Percentiles rank a stretch among this genome's conserved stretches.
Evolutionary conservation across 2,329 filamentous ascomycete genomes (phyloP).

Genomic region (Balansia obtecta): DNA sequence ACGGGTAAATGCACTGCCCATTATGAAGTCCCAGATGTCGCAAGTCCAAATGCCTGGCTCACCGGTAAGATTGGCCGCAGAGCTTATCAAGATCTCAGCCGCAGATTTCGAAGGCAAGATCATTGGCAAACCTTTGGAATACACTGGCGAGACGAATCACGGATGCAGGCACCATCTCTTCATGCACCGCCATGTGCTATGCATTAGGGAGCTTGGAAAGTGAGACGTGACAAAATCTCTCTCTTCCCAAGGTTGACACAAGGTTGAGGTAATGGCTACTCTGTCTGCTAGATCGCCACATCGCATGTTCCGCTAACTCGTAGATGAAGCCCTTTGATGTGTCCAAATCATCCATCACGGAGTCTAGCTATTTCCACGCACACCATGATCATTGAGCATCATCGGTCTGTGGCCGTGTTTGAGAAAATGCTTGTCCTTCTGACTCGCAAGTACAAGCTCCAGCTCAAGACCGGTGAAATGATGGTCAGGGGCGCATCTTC

Average conservation of each 20-base stretch:
- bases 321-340: slow-evolving; percentile 29
- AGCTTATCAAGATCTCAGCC: slow-evolving; percentile 17
- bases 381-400: background rate
- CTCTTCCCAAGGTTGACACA: slow-evolving; percentile 43
- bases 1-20: slow-evolving; percentile 28
- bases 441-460: slow-evolving; percentile 35
- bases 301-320: slow-evolving; percentile 37
- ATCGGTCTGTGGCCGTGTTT: slow-evolving; percentile 45
- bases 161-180: slow-evolving; percentile 39
- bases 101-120: slow-evolving; percentile 23
- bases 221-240: too few relatives aligned
- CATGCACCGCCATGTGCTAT: slow-evolving; percentile 44
- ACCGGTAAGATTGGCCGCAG: background rate
- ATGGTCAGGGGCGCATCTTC: slow-evolving; percentile 47
- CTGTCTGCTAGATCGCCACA: slow-evolving; percentile 43
- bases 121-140: slow-evolving; percentile 41
- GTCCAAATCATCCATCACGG: slow-evolving; percentile 25
- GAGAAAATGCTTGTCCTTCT: slow-evolving; percentile 39
- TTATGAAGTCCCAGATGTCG: slow-evolving; percentile 29
- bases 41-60: background rate
- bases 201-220: slow-evolving; percentile 44
- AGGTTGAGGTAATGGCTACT: slow-evolving; percentile 31
- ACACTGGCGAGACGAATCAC: slow-evolving; percentile 43
- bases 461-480: slow-evolving; percentile 45
- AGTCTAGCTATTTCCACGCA: slow-evolving; percentile 21